These are phyloP conservation scores for Acrodontium crateriforme DNA, from an alignment of 2,329 filamentous ascomycete genomes.

Conservation along the genomic window DNA sequence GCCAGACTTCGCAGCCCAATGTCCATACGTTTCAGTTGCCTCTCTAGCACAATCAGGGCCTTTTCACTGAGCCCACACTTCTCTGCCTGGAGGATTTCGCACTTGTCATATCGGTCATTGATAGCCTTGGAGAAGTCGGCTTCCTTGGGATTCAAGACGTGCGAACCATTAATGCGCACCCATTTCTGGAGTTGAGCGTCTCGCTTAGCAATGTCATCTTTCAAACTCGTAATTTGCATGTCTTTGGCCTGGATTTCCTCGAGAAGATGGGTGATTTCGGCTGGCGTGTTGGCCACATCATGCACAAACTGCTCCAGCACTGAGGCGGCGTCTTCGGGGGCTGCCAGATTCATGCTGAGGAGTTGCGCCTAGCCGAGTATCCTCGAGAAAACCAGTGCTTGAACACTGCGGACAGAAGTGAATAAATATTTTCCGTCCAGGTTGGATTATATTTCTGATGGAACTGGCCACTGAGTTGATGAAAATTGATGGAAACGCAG, in stretches of 20 bases:
- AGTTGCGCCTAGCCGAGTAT: too few relatives aligned
- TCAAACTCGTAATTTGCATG: slow-evolving; percentile 53
- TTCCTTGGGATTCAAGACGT: slow-evolving; percentile 63
- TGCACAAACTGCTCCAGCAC: slow-evolving; percentile 69
- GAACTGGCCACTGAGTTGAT: too few relatives aligned
- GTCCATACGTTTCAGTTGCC: slow-evolving; percentile 49
- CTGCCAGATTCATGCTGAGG: slow-evolving; percentile 25
- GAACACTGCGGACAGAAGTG: too few relatives aligned
- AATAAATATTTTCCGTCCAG: too few relatives aligned
- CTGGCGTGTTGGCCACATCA: slow-evolving; percentile 65
- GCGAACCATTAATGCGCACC: slow-evolving; percentile 63
- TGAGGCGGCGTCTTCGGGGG: slow-evolving; percentile 48
- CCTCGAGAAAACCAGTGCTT: too few relatives aligned
- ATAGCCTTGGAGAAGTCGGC: slow-evolving; percentile 52
- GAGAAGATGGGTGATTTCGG: slow-evolving; percentile 70
- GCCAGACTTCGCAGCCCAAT: slow-evolving; percentile 46
- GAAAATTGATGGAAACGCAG: too few relatives aligned
- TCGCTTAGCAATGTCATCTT: slow-evolving; percentile 54
- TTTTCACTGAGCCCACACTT: slow-evolving; percentile 59
- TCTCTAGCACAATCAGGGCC: slow-evolving; percentile 46
- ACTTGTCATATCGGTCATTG: slow-evolving; percentile 51
- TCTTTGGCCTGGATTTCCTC: slow-evolving; percentile 76
- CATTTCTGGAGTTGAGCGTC: slow-evolving; percentile 68
- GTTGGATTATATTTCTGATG: too few relatives aligned
- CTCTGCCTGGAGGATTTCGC: slow-evolving; percentile 58